phyloP scores from a whole-genome alignment of 164 flowering plant genomes.

The Vitis amurensis region DNA sequence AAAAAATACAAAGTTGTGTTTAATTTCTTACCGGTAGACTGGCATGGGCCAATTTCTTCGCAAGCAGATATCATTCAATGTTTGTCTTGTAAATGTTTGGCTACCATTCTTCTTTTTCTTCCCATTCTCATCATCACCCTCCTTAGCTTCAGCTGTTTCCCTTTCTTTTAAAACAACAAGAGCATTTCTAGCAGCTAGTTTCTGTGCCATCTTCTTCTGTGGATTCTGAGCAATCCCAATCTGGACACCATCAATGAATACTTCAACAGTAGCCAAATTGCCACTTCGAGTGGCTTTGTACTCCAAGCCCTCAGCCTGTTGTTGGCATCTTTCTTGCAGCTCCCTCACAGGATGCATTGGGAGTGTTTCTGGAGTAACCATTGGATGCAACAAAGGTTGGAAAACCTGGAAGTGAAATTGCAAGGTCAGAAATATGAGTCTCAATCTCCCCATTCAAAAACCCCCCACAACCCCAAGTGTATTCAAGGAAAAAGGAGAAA shows the following conservation, averaged over 20 bases:
- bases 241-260: conserved; percentile 88
- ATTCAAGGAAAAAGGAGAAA: neutral
- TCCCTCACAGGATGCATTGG: conserved; percentile 99
- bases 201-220: conserved; percentile 99
- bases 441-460: neutral
- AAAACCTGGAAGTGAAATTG: conserved; percentile 53
- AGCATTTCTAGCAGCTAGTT: conserved; percentile 96
- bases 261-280: conserved; percentile 94
- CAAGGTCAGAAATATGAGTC: conserved; percentile 6
- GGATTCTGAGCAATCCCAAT: conserved; percentile 89
- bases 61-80: conserved; percentile 90
- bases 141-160: conserved; percentile 57
- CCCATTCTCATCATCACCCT: conserved; percentile 49
- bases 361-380: conserved; percentile 99
- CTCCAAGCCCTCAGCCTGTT: conserved; percentile 98
- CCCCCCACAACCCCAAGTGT: neutral
- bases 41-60: conserved; percentile 99
- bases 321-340: conserved; percentile 98
- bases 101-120: conserved; percentile 70
- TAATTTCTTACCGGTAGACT: conserved; percentile 58
- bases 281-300: conserved; percentile 88
- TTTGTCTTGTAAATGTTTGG: conserved; percentile 86
- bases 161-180: conserved; percentile 82
- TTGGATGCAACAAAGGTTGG: conserved; percentile 84
- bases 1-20: neutral